A percentile compares a stretch with the other conserved stretches of the same genome.
Evolutionary conservation across 139 green algal species (phyloP).

Genomic region (Gonium pectorale): DNA sequence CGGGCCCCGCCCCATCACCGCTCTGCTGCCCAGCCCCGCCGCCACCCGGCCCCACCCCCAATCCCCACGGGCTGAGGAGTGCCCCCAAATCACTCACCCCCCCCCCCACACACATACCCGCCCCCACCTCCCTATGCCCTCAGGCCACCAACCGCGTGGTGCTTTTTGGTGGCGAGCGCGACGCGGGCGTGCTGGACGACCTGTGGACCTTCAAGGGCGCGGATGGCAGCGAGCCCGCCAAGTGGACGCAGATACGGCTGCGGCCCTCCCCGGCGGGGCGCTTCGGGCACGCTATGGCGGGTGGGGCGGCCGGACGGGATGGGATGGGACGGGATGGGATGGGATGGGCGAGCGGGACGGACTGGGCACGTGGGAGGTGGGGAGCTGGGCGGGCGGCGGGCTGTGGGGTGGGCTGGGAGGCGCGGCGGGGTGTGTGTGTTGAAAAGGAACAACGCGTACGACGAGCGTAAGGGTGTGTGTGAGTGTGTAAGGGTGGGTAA

Average conservation of each 20-base stretch:
- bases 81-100: not conserved
- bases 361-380: too few species aligned
- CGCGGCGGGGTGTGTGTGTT: too few species aligned
- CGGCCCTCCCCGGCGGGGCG: conserved; percentile 54
- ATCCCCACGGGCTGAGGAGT: too few species aligned
- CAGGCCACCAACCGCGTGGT: conserved; percentile 59
- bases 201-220: conserved; percentile 69
- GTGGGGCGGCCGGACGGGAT: conserved; percentile 21
- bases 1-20: too few species aligned
- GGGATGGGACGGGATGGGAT: too few species aligned
- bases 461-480: too few species aligned
- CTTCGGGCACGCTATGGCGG: conserved; percentile 68
- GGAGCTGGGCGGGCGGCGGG: too few species aligned
- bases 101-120: not conserved
- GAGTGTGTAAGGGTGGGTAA: too few species aligned
- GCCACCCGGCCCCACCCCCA: not conserved
- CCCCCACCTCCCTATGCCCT: not conserved
- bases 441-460: too few species aligned
- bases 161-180: conserved; percentile 81
- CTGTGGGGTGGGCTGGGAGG: too few species aligned
- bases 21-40: too few species aligned
- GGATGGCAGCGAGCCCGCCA: conserved; percentile 28
- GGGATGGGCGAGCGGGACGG: too few species aligned
- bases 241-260: conserved; percentile 74
- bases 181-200: conserved; percentile 69